Evolutionary conservation across 2,329 filamentous ascomycete genomes (phyloP).

Genomic region (Penicillium verrucosum): DNA sequence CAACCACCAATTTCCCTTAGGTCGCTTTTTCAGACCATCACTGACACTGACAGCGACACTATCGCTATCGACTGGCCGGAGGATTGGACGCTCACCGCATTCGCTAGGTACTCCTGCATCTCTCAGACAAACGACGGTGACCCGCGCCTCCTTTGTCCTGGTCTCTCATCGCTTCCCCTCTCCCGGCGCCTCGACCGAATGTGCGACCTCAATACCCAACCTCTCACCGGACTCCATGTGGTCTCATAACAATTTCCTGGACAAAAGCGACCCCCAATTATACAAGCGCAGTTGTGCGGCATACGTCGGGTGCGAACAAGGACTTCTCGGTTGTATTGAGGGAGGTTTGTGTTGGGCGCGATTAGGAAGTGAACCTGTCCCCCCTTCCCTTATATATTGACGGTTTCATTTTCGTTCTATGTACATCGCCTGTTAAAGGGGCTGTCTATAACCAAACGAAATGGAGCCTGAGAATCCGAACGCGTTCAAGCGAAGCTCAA

Average conservation of each 20-base stretch:
- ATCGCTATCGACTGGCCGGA: conserved; percentile 17
- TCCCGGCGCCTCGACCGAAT: conserved; percentile 34
- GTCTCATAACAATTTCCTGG: conserved; percentile 34
- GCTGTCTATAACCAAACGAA: conserved; percentile 19
- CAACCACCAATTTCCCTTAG: conserved; percentile 3
- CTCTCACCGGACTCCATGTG: conserved; percentile 39
- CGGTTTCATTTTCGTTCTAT: conserved; percentile 17
- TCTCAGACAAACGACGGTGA: conserved; percentile 29
- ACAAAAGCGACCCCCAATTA: conserved; percentile 34
- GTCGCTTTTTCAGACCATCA: conserved; percentile 3
- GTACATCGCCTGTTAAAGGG: conserved; percentile 15
- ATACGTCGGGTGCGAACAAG: conserved; percentile 21
- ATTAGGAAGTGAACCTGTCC: conserved; percentile 22
- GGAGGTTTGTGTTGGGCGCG: conserved; percentile 24
- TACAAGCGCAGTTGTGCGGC: conserved; percentile 32
- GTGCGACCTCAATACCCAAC: conserved; percentile 31
- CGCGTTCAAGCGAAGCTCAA: conserved; percentile 41
- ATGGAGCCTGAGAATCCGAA: conserved; percentile 45
- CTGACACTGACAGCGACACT: conserved; percentile 17
- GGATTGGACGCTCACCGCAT: conserved; percentile 20
- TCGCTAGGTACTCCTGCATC: conserved; percentile 17
- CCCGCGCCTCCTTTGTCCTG: conserved; percentile 22
- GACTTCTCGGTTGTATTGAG: conserved; percentile 25
- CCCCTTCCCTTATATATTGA: conserved; percentile 21
- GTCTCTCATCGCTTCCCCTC: conserved; percentile 13